These are phyloP conservation scores for Lignosus rhinocerotis DNA, from an alignment of 1,284 basidiomycete species.

Conservation along the genomic window DNA sequence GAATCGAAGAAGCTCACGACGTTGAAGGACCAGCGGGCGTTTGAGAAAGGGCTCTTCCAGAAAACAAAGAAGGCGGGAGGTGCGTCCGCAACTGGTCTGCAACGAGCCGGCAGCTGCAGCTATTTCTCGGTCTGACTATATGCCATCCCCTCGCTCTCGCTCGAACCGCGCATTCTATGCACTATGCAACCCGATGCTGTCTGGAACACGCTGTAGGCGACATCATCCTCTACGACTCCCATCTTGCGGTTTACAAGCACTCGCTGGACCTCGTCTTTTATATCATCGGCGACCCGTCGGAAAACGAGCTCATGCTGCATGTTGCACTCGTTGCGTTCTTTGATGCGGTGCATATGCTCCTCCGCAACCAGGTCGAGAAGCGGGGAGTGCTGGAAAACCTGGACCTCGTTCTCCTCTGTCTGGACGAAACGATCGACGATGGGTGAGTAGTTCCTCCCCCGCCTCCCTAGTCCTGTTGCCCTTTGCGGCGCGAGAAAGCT, in stretches of 20 bases:
- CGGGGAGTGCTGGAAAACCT: conserved; percentile 93
- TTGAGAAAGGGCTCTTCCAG: conserved; percentile 94
- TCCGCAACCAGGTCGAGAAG: conserved; percentile 95
- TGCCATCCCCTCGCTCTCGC: background rate
- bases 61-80: conserved; percentile 93
- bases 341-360: conserved; percentile 84
- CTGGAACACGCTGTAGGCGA: conserved; percentile 62
- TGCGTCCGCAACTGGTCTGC: conserved; percentile 40
- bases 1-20: conserved; percentile 67
- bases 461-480: background rate
- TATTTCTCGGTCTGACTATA: background rate
- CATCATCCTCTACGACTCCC: conserved; percentile 90
- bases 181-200: background rate
- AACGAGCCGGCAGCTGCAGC: background rate
- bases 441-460: conserved; percentile 63
- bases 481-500: too few relatives aligned
- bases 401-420: conserved; percentile 88
- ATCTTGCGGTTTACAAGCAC: conserved; percentile 92
- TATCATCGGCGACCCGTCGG: conserved; percentile 84
- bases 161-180: too few relatives aligned
- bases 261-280: conserved; percentile 96
- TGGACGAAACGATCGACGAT: conserved; percentile 98
- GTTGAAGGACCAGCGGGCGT: conserved; percentile 91
- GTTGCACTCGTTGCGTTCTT: conserved; percentile 81
- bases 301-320: conserved; percentile 97